Conservation (phyloP, 1,284 basidiomycete genomes). For the Rhodotorula sp. region DNA sequence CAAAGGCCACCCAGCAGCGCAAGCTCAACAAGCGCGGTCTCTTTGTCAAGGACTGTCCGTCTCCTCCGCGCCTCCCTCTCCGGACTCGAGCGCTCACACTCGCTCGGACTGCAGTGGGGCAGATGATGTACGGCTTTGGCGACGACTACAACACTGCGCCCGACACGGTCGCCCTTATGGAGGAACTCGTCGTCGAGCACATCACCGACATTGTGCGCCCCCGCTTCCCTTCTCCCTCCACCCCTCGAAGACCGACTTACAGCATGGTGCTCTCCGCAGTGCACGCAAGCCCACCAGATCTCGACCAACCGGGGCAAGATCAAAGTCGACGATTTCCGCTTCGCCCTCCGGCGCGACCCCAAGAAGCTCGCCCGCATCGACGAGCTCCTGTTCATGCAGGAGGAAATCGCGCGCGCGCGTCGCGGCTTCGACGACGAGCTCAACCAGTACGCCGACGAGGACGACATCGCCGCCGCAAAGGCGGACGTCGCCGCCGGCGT, state of each 20-base stretch:
- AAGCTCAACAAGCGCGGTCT: constrained; percentile 30
- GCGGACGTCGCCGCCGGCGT: constrained; percentile 2
- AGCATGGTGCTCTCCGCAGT: constrained; percentile 55
- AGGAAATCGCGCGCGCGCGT: constrained; percentile 80
- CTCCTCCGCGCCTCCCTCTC: background rate
- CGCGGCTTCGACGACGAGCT: constrained; percentile 35
- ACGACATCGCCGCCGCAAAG: constrained; percentile 9
- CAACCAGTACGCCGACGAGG: constrained; percentile 30
- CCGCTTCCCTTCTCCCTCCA: background rate
- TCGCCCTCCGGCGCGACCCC: constrained; percentile 69
- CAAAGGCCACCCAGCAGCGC: constrained; percentile 5
- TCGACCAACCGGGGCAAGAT: constrained; percentile 64
- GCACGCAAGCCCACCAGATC: constrained; percentile 67
- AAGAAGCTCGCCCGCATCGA: constrained; percentile 87
- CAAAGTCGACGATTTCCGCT: constrained; percentile 67
- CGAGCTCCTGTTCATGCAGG: constrained; percentile 84
- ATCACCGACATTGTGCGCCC: constrained; percentile 76
- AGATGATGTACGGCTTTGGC: constrained; percentile 93
- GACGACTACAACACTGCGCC: constrained; percentile 83
- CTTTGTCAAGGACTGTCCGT: constrained; percentile 37
- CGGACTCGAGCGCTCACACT: background rate
- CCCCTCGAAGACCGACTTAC: background rate
- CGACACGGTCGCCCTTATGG: constrained; percentile 87
- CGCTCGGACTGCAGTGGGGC: constrained; percentile 62
- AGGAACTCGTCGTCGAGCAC: constrained; percentile 89